These are phyloP conservation scores for Suhomyces kilbournensis DNA, from an alignment of 805 yeast genomes.

Conservation along the genomic window DNA sequence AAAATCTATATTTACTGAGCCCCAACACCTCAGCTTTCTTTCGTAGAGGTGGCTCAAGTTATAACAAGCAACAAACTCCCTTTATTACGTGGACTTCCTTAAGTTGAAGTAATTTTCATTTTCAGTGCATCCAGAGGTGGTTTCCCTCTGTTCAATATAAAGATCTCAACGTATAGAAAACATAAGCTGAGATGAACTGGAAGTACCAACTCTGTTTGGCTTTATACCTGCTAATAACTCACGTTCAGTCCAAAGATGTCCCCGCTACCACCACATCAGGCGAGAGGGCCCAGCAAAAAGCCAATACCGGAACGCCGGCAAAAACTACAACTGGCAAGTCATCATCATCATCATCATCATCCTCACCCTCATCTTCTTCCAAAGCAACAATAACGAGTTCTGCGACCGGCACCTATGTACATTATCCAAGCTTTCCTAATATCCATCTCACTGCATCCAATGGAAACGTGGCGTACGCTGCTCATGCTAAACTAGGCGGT, in stretches of 20 bases:
- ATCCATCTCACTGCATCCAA: conserved; percentile 13
- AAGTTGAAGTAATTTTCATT: not conserved
- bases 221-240: not conserved
- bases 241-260: not conserved
- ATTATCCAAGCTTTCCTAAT: not conserved
- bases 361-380: not conserved
- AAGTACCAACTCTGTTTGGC: not conserved
- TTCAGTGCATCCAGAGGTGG: not conserved
- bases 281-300: not conserved
- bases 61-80: not conserved
- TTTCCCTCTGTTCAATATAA: not conserved
- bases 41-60: not conserved
- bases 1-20: not conserved
- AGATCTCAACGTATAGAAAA: not conserved
- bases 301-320: not conserved
- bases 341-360: not conserved
- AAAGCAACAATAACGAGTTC: not conserved
- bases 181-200: not conserved
- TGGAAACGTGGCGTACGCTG: conserved; percentile 17
- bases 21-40: not conserved
- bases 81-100: not conserved
- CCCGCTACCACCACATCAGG: not conserved
- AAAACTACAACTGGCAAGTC: not conserved
- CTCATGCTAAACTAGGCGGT: conserved; percentile 8
- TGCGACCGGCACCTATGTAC: not conserved